Evolutionary conservation across 2,329 filamentous ascomycete genomes (phyloP).

Genomic region (Aspergillus calidoustus): DNA sequence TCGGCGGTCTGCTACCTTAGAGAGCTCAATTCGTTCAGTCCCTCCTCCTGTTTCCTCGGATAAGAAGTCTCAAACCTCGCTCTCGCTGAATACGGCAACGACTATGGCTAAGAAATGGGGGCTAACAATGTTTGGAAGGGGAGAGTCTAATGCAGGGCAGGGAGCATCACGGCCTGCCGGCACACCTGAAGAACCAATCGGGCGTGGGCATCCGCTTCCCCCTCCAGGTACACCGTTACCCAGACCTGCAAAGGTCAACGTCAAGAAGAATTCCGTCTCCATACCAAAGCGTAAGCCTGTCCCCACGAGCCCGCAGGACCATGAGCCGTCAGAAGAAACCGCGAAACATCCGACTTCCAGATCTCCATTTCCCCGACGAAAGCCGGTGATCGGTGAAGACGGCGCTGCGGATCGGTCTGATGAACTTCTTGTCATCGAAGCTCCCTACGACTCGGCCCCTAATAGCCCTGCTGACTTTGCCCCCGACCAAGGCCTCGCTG

Average conservation of each 20-base stretch:
- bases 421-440: conserved; percentile 68
- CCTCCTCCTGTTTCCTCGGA: conserved; percentile 32
- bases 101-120: conserved; percentile 66
- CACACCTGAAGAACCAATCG: conserved; percentile 72
- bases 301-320: conserved; percentile 45
- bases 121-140: conserved; percentile 54
- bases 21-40: conserved; percentile 33
- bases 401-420: conserved; percentile 45
- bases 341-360: conserved; percentile 42
- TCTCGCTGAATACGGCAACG: conserved; percentile 55
- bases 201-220: conserved; percentile 78
- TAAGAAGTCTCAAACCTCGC: conserved; percentile 46
- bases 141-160: conserved; percentile 44
- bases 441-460: conserved; percentile 64
- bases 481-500: conserved; percentile 20
- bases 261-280: conserved; percentile 61
- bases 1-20: conserved; percentile 36
- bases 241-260: conserved; percentile 62
- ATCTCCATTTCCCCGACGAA: conserved; percentile 57
- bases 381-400: conserved; percentile 37
- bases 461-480: conserved; percentile 38
- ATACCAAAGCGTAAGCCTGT: conserved; percentile 70
- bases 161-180: conserved; percentile 45
- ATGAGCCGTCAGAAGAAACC: conserved; percentile 35
- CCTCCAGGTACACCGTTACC: conserved; percentile 81